phyloP scores from a whole-genome alignment of 2,329 filamentous ascomycete species.

The Alternaria infectoria region DNA sequence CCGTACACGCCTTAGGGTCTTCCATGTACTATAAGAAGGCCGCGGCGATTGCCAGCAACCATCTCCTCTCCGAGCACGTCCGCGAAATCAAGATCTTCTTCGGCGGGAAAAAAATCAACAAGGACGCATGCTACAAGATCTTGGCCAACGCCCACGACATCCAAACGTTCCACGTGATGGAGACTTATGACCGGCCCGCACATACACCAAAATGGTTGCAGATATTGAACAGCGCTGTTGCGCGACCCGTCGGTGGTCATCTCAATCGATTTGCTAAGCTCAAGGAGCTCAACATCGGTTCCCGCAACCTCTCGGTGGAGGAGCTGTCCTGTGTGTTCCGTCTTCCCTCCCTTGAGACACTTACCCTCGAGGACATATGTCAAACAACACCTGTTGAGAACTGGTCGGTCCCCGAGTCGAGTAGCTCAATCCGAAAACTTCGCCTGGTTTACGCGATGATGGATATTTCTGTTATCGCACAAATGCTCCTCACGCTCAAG shows the following conservation, averaged over 20 bases:
- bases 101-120: background rate
- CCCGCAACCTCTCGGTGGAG: background rate
- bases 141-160: background rate
- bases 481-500: constrained; percentile 9
- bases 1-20: background rate
- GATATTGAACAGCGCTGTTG: background rate
- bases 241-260: background rate
- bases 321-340: background rate
- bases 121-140: background rate
- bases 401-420: constrained; percentile 6
- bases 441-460: background rate
- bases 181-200: background rate
- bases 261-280: constrained; percentile 6
- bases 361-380: background rate
- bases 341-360: constrained; percentile 1
- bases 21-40: background rate
- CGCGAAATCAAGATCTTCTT: background rate
- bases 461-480: background rate
- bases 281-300: background rate
- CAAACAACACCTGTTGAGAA: background rate
- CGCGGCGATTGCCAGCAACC: background rate
- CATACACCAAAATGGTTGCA: background rate
- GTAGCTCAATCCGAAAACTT: constrained; percentile 1
- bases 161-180: background rate
- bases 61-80: background rate